Conservation (phyloP, 2,329 filamentous ascomycete genomes). For the Tolypocladium inflatum region DNA sequence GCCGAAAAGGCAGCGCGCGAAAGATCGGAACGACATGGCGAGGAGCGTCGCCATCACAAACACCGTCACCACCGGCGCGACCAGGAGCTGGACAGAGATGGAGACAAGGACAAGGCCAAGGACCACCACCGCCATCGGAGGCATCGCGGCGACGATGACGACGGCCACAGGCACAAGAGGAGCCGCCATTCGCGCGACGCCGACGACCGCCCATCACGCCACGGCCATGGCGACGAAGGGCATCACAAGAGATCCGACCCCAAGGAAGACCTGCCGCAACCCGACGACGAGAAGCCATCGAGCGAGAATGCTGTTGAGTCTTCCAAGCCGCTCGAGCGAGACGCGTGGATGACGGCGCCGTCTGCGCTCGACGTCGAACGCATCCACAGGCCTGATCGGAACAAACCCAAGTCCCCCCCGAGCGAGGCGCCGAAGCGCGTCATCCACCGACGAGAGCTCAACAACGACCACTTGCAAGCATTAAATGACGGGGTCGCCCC, state of each 20-base stretch:
- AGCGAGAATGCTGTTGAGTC: conserved; percentile 14
- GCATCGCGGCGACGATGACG: conserved; percentile 29
- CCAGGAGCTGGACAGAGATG: conserved; percentile 21
- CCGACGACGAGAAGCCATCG: conserved; percentile 36
- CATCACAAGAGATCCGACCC: conserved; percentile 34
- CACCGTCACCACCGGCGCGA: conserved; percentile 37
- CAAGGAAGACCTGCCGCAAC: conserved; percentile 40
- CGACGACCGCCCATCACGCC: conserved; percentile 37
- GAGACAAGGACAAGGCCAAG: conserved; percentile 18
- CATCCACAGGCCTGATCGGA: conserved; percentile 45
- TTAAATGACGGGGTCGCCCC: conserved; percentile 37
- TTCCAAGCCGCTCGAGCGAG: conserved; percentile 47
- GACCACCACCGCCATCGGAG: conserved; percentile 21
- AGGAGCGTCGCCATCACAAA: conserved; percentile 31
- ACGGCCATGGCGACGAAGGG: conserved; percentile 11
- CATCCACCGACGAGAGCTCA: conserved; percentile 74
- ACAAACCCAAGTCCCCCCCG: conserved; percentile 43
- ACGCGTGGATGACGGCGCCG: conserved; percentile 92
- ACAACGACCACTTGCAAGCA: conserved; percentile 49
- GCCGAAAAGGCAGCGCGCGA: conserved; percentile 50
- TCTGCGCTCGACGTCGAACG: conserved; percentile 79
- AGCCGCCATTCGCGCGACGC: conserved; percentile 42
- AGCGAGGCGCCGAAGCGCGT: conserved; percentile 56
- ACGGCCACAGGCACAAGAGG: conserved; percentile 54
- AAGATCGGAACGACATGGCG: conserved; percentile 33